Evolutionary conservation across 2,329 filamentous ascomycete species (phyloP).

Genomic region (Xylogone sp.): DNA sequence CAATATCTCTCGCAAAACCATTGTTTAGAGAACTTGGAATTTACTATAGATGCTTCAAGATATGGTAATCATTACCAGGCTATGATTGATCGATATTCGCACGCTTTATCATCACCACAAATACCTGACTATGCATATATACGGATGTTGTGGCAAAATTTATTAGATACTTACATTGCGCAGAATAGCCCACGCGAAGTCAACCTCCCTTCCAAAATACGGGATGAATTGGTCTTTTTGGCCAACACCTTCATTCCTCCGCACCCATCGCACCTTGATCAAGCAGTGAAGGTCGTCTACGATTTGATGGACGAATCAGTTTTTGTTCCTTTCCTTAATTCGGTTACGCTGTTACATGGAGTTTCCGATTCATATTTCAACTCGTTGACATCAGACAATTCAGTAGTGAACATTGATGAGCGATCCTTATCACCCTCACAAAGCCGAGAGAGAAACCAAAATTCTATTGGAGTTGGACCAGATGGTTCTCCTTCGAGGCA

Average conservation of each 20-base stretch:
- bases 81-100: constrained; percentile 38
- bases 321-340: constrained; percentile 83
- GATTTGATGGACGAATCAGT: constrained; percentile 98
- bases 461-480: constrained; percentile 17
- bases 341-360: constrained; percentile 20
- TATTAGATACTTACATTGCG: constrained; percentile 86
- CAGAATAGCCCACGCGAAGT: constrained; percentile 83
- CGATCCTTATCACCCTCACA: constrained; percentile 20
- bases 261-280: constrained; percentile 70
- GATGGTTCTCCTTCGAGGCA: constrained; percentile 19
- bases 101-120: constrained; percentile 28
- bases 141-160: constrained; percentile 77
- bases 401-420: constrained; percentile 24
- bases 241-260: constrained; percentile 61
- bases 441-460: constrained; percentile 18
- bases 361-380: constrained; percentile 15
- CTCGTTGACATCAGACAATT: constrained; percentile 27
- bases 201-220: constrained; percentile 82
- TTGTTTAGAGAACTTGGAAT: constrained; percentile 93
- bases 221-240: constrained; percentile 71
- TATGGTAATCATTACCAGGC: constrained; percentile 56
- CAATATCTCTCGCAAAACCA: constrained; percentile 96
- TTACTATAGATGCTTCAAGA: constrained; percentile 88
- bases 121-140: constrained; percentile 49
- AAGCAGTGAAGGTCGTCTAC: constrained; percentile 83